These are phyloP conservation scores for Venustampulla echinocandica DNA, from an alignment of 495 filamentous ascomycete species.

Conservation along the genomic window DNA sequence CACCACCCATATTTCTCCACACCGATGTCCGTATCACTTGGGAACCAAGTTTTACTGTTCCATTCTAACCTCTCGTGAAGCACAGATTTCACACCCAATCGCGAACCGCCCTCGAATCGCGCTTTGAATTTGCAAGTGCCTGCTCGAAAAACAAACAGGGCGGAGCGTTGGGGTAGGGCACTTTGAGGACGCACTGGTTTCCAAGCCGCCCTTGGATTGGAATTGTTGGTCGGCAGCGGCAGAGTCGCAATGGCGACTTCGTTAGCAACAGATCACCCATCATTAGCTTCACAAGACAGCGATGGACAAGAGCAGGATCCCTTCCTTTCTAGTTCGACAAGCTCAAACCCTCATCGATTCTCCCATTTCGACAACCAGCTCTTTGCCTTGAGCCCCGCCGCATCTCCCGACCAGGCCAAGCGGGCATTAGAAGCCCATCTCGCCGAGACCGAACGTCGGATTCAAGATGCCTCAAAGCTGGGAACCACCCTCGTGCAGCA, in stretches of 20 bases:
- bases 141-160: not conserved
- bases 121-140: too few relatives aligned
- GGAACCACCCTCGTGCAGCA: constrained; percentile 81
- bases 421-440: constrained; percentile 85
- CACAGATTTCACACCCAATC: not conserved
- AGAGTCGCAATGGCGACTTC: constrained; percentile 19
- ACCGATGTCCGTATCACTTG: not conserved
- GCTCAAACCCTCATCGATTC: constrained; percentile 56
- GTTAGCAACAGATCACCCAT: constrained; percentile 16
- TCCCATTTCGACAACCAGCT: constrained; percentile 71
- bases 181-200: not conserved
- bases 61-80: not conserved
- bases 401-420: constrained; percentile 78
- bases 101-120: not conserved
- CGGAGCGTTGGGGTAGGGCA: not conserved
- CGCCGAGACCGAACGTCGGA: constrained; percentile 77
- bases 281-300: constrained; percentile 7
- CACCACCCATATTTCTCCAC: not conserved
- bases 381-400: constrained; percentile 64
- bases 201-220: not conserved
- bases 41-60: not conserved
- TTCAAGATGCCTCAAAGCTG: constrained; percentile 83
- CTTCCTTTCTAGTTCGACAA: constrained; percentile 34
- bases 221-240: not conserved
- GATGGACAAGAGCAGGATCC: constrained; percentile 31